Percentiles rank a stretch among this genome's conserved stretches.
phyloP scores from a whole-genome alignment of 2,329 filamentous ascomycete genomes.

The Alternaria brassicicola region DNA sequence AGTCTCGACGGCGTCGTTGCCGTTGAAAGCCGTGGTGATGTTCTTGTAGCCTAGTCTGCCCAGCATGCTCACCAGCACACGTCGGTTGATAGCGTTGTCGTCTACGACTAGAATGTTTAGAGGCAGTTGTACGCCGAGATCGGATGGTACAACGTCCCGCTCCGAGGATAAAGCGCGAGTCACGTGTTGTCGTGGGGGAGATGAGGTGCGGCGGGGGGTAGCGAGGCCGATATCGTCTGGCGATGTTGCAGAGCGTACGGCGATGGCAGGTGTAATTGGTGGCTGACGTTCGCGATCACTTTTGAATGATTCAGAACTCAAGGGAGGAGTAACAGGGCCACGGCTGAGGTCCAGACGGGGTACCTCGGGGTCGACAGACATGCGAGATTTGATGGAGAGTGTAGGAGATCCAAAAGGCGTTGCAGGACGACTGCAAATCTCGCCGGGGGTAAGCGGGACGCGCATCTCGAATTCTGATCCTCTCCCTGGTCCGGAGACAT shows the following conservation, averaged over 20 bases:
- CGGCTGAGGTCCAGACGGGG: constrained; percentile 21
- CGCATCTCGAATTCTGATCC: constrained; percentile 73
- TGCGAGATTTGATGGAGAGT: constrained; percentile 42
- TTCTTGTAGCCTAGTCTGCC: constrained; percentile 68
- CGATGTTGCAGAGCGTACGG: constrained; percentile 15
- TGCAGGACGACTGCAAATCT: constrained; percentile 56
- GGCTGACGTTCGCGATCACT: constrained; percentile 18
- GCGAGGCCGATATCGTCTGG: constrained; percentile 26
- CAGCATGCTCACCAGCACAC: constrained; percentile 70
- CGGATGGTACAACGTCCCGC: constrained; percentile 19
- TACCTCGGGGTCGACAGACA: constrained; percentile 39
- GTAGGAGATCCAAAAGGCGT: constrained; percentile 58
- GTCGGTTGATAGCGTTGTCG: constrained; percentile 75
- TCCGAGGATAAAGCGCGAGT: constrained; percentile 30
- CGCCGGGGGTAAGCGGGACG: constrained; percentile 63
- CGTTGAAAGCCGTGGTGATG: constrained; percentile 70
- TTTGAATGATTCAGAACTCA: constrained; percentile 32
- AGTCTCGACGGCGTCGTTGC: constrained; percentile 68
- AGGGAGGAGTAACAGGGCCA: constrained; percentile 39
- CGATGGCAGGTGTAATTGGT: constrained; percentile 18
- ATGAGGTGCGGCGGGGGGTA: constrained; percentile 38
- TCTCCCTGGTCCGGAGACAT: constrained; percentile 64
- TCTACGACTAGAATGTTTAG: constrained; percentile 73
- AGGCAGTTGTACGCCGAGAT: constrained; percentile 65
- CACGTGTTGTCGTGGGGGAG: constrained; percentile 31